Conservation (phyloP, 768 basidiomycete species). For the Pisolithus tinctorius region DNA sequence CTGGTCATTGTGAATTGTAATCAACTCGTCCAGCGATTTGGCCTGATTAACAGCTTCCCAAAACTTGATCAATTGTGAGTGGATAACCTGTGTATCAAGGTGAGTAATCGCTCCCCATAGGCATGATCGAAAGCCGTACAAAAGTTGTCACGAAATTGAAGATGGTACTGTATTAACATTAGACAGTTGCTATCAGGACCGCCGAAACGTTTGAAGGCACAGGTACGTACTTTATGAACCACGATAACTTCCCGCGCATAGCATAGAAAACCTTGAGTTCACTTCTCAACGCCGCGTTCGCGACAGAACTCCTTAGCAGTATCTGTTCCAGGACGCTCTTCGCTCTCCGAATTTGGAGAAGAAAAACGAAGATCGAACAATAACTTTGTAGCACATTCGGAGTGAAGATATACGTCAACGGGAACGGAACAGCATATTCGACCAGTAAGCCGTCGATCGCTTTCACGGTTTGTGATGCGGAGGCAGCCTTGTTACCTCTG, state of each 20-base stretch:
- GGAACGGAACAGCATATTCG: slow-evolving; percentile 82
- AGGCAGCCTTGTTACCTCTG: slow-evolving; percentile 41
- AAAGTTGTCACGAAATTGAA: slow-evolving; percentile 70
- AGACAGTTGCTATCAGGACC: slow-evolving; percentile 1
- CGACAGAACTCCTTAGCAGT: slow-evolving; percentile 48
- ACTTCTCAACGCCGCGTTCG: slow-evolving; percentile 26
- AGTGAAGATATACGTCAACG: slow-evolving; percentile 71
- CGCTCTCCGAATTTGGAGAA: slow-evolving; percentile 69
- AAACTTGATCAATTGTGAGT: slow-evolving; percentile 54
- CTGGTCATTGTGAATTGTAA: slow-evolving; percentile 63
- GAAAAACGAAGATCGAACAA: slow-evolving; percentile 59
- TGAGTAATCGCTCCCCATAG: background rate
- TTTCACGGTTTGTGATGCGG: slow-evolving; percentile 49
- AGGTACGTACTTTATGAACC: slow-evolving; percentile 75
- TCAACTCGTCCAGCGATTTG: slow-evolving; percentile 71
- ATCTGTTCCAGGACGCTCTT: slow-evolving; percentile 68
- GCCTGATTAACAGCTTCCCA: slow-evolving; percentile 47
- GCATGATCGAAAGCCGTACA: slow-evolving; percentile 33
- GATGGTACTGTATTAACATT: slow-evolving; percentile 39
- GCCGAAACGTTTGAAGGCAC: background rate
- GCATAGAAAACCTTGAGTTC: slow-evolving; percentile 71
- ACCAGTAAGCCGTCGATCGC: slow-evolving; percentile 59
- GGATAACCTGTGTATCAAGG: slow-evolving; percentile 48
- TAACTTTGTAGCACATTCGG: slow-evolving; percentile 51
- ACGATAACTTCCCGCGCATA: slow-evolving; percentile 68